Base-by-base conservation (phyloP, 768 basidiomycete species). In the Rhizopogon sp. region DNA sequence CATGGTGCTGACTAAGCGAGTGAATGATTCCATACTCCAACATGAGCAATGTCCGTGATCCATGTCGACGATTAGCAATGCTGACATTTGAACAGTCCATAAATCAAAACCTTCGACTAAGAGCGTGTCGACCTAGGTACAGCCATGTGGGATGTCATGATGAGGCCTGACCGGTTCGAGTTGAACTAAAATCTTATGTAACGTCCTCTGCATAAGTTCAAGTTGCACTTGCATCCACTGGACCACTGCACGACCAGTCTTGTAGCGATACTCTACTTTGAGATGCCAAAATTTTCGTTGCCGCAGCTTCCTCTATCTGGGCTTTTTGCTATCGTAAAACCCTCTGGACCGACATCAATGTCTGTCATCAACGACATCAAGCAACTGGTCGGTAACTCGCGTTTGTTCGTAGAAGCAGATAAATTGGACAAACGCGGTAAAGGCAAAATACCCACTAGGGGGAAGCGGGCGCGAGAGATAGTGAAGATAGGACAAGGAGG, bases 291-390 rank as follows among this genome's bases (percentile, higher is more conserved):
- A 72, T 71, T 75, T 22, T 60, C 75, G 5, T 55, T 77, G 1
- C 70, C 81, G 11, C 62, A 77, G 0, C 66, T 87, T 11, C 91
- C 91, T 6, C 64, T 91, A 9, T 90, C 89, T 50, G 90, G 80
- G 31, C 74, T 98, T 20, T 95, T 99, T 69, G 96, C 85, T 1
- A 73, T 99, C 40, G 77, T 81, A 50, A 99, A 99, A 69, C 97
- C 97, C 1, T 89, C 93, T 0, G 96, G 96, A 1, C 88, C 89
- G 25, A 88, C 91, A 2, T 95, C 93, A 45, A 98, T 98, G 96
- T 77, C 85, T 28, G 70, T 96, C 31, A 81, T 98, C 52, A 89
- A 95, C 66, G 80, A 85, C 60, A 75, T 98, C 55, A 95, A 97
- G 64, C 78, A 80, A 41, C 78, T 98, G n/a, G 68, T 95, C 47